phyloP scores from a whole-genome alignment of 371 early-diverging fungal species.

The Mortierella sp. region DNA sequence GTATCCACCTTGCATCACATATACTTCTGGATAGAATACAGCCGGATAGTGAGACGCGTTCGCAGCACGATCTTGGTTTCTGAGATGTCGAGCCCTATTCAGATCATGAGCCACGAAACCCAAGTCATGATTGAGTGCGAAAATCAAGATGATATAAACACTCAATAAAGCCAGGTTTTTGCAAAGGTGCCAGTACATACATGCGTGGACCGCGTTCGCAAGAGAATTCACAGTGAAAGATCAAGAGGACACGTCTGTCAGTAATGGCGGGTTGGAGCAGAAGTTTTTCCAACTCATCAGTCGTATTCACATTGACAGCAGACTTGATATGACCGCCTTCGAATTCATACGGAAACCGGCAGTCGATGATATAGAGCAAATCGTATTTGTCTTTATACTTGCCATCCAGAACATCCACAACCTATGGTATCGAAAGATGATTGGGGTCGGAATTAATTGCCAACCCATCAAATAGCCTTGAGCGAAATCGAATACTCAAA shows the following conservation, averaged over 20 bases:
- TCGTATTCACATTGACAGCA: conserved; percentile 77
- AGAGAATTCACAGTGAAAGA: conserved; percentile 95
- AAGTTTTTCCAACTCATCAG: conserved; percentile 62
- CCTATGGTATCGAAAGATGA: conserved; percentile 14
- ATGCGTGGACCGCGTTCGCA: conserved; percentile 87
- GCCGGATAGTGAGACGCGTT: conserved; percentile 82
- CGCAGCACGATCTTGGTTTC: conserved; percentile 81
- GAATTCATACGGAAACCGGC: conserved; percentile 91
- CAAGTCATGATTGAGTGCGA: not conserved
- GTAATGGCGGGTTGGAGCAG: conserved; percentile 54
- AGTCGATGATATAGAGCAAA: conserved; percentile 81
- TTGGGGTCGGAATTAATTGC: not conserved
- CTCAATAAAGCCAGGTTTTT: not conserved
- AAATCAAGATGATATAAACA: not conserved
- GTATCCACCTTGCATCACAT: conserved; percentile 94
- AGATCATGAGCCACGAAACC: not conserved
- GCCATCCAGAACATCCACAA: conserved; percentile 62
- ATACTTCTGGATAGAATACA: conserved; percentile 88
- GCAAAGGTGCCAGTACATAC: conserved; percentile 35
- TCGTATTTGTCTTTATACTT: conserved; percentile 60
- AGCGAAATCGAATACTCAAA: not conserved
- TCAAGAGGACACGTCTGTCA: conserved; percentile 65
- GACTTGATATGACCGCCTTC: conserved; percentile 87
- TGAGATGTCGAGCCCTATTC: conserved; percentile 76
- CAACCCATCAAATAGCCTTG: not conserved